phyloP scores from a whole-genome alignment of 331 rosid genomes.

The Pyracantha coccinea region DNA sequence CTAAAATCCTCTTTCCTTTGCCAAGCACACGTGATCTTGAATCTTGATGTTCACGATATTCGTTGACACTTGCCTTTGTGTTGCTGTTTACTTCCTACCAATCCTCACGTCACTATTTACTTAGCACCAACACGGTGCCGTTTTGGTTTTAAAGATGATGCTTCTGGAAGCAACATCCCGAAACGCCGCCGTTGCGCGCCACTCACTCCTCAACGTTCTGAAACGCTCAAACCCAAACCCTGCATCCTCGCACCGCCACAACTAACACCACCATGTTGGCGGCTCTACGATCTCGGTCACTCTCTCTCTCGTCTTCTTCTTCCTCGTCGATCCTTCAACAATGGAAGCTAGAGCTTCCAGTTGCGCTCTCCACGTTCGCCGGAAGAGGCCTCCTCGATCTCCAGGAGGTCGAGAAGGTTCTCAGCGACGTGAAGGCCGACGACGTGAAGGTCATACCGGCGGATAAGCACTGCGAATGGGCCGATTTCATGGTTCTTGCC shows the following conservation, averaged over 20 bases:
- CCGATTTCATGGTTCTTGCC: conserved; percentile 81
- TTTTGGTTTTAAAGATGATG: neutral
- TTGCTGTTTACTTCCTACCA: neutral
- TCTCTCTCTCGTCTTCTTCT: conserved; percentile 2
- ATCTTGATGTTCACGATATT: neutral
- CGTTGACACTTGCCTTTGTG: neutral
- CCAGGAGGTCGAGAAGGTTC: conserved; percentile 66
- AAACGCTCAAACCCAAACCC: neutral
- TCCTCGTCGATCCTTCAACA: conserved; percentile 14
- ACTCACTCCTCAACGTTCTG: neutral
- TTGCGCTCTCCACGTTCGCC: conserved; percentile 16
- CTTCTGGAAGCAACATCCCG: neutral
- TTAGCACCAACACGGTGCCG: neutral
- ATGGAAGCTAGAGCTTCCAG: conserved; percentile 42
- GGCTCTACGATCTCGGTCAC: conserved; percentile 25
- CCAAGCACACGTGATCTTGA: neutral
- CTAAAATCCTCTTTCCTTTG: neutral
- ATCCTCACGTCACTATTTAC: neutral
- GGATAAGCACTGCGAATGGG: conserved; percentile 54
- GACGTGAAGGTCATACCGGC: conserved; percentile 65
- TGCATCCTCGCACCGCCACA: neutral
- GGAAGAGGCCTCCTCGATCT: conserved; percentile 36
- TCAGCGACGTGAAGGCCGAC: conserved; percentile 71
- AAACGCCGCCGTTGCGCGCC: neutral
- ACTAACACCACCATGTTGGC: conserved; percentile 27